Conservation (phyloP, 2,329 filamentous ascomycete species). For the Alternaria triticimaculans region DNA sequence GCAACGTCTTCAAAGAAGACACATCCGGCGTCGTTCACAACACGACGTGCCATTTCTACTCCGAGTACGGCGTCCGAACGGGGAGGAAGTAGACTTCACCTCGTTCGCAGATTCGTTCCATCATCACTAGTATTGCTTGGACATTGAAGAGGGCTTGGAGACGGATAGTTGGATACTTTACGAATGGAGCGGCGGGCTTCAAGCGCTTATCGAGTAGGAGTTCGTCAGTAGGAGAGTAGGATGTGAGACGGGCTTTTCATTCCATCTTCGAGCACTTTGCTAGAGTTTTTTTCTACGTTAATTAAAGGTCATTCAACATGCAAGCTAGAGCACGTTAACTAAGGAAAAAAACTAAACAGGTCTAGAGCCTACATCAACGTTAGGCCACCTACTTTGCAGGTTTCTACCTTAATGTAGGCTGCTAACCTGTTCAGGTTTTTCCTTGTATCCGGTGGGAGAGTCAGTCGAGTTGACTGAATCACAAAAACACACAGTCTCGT, state of each 20-base stretch:
- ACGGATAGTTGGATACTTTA: not conserved
- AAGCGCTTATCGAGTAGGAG: not conserved
- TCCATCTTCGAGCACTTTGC: no score
- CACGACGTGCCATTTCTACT: constrained; percentile 40
- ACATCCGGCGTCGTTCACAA: constrained; percentile 62
- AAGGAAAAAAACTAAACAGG: no score
- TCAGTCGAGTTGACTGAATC: not conserved
- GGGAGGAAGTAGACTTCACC: not conserved
- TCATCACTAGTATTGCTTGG: not conserved
- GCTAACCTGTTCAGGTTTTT: no score
- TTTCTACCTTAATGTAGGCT: no score
- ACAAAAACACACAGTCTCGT: not conserved
- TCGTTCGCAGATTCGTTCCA: not conserved
- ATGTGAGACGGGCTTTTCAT: not conserved
- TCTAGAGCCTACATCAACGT: no score
- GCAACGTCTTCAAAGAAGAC: constrained; percentile 77
- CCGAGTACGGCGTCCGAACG: constrained; percentile 37
- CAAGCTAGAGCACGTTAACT: not conserved
- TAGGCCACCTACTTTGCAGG: no score
- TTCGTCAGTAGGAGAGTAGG: not conserved
- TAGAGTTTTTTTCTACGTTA: no score
- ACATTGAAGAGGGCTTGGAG: not conserved
- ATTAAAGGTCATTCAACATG: not conserved
- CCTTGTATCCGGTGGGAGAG: not conserved
- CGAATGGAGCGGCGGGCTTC: not conserved